Evolutionary conservation across 2,329 filamentous ascomycete species (phyloP).

Genomic region (Colletotrichum noveboracense): DNA sequence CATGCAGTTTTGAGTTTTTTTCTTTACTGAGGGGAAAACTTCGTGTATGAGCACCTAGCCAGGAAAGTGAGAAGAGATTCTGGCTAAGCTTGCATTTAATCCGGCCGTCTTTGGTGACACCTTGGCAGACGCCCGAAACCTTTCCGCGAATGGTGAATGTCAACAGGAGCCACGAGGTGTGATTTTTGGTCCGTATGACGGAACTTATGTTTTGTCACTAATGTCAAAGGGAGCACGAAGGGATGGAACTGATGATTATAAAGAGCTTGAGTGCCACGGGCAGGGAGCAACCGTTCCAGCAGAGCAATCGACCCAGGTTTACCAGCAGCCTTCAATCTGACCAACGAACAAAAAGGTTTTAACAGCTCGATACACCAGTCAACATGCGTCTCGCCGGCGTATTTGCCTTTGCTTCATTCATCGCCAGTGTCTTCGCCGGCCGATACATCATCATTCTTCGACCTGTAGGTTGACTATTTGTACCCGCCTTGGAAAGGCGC

Average conservation of each 20-base stretch:
- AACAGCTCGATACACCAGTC: neutral
- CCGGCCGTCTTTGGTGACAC: neutral
- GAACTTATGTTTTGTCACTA: neutral
- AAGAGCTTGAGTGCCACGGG: neutral
- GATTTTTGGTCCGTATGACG: neutral
- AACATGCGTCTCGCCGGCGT: neutral
- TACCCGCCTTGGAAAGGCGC: neutral
- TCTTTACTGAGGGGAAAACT: too few species aligned
- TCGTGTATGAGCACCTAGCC: rapidly evolving
- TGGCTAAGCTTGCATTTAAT: neutral
- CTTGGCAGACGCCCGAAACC: neutral
- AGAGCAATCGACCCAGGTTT: neutral
- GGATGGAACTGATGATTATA: neutral
- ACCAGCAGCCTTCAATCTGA: neutral
- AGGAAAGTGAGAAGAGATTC: neutral
- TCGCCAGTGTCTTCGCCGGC: neutral
- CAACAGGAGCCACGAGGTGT: neutral
- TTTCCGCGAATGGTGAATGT: neutral
- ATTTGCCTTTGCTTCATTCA: neutral
- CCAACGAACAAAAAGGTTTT: neutral
- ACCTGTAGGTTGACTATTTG: neutral
- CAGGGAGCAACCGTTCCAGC: neutral
- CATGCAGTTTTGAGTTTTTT: neutral
- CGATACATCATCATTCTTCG: conserved; percentile 5
- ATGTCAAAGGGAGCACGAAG: neutral